Evolutionary conservation across 2,329 filamentous ascomycete genomes (phyloP), one percentile per base, ranked within the genome.

Genomic region (Neobulgaria alba): DNA sequence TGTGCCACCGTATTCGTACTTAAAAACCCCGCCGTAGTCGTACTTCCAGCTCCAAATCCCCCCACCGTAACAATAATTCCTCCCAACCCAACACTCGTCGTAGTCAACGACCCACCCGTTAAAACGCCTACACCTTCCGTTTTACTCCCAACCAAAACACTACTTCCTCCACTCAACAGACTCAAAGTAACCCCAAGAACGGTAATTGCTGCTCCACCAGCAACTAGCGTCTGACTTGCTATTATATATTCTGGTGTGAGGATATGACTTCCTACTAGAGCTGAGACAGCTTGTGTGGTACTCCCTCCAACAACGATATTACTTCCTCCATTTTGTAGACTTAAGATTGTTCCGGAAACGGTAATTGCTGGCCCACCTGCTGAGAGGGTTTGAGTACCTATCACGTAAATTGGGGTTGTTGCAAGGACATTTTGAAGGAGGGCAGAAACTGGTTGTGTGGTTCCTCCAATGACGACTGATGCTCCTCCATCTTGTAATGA

Each of bases 301-400:
- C 21, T 31, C 10, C 29, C 33, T 31, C 29, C 29, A 10, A 41
- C 39, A 16, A 36, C 39, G 14, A 38, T 17, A 32, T 17, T 36
- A 5, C n/a, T 32, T 10, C 39, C 39, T 7, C 33, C 39, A 12
- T 17, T 19, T 4, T 33, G 33, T 10, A 41, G 16, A 19, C 39
- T 41, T 15, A 41, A 21, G 7, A 30, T 10, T 4, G 33, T 41
- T 9, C 39, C 39, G 10, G 39, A 41, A 12, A 41, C 10, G 5
- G 39, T 41, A 12, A 41, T 19, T 20, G 39, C 39, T 4, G 39
- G 10, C 10, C 12, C 39, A 3, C 39, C 39, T 3, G 39, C 3
- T 9, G 26, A 10, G n/a, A 41, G 7, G 15, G 33, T 36, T 36
- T 41, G 32, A 8, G 33, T 31, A 10, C 39, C 39, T 7, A 41